phyloP scores from a whole-genome alignment of 306 rosid genomes.

The Prinsepia uniflora region DNA sequence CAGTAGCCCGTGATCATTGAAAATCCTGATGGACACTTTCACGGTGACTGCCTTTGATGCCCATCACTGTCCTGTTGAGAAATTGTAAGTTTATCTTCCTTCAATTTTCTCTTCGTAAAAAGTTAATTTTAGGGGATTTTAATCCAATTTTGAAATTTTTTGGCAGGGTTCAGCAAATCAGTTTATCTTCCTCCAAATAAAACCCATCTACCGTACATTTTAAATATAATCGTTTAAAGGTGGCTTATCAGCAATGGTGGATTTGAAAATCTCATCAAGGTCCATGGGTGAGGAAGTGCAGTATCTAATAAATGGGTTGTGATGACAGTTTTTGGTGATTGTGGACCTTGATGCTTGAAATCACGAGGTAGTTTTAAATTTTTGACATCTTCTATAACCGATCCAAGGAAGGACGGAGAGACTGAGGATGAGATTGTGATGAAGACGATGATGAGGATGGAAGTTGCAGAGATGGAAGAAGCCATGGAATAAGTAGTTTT shows the following conservation, averaged over 20 bases:
- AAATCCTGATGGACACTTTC: too few species aligned
- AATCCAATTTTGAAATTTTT: too few species aligned
- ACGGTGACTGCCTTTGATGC: too few species aligned
- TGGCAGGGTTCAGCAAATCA: too few species aligned
- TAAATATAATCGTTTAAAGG: too few species aligned
- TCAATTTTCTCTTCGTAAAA: too few species aligned
- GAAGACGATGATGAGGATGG: constrained; percentile 21
- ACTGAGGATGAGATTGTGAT: constrained; percentile 18
- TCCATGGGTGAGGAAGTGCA: constrained; percentile 46
- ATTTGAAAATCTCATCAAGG: constrained; percentile 59
- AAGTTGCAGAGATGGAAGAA: constrained; percentile 31
- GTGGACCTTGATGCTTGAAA: constrained; percentile 68
- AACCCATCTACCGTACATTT: too few species aligned
- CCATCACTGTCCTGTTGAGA: too few species aligned
- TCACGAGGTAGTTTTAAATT: constrained; percentile 52
- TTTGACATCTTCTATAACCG: constrained; percentile 66
- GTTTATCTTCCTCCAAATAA: too few species aligned
- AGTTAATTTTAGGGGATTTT: too few species aligned
- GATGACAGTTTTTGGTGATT: constrained; percentile 47
- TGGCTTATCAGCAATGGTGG: constrained; percentile 65
- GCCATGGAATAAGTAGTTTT: constrained; percentile 38
- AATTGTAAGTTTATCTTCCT: too few species aligned
- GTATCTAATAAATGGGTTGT: constrained; percentile 62
- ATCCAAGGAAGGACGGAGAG: constrained; percentile 29
- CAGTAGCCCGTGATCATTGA: too few species aligned